Percentiles rank a stretch among this genome's conserved stretches.
Conservation (phyloP, 2,329 filamentous ascomycete genomes). For the Trichoderma citrinoviride region DNA sequence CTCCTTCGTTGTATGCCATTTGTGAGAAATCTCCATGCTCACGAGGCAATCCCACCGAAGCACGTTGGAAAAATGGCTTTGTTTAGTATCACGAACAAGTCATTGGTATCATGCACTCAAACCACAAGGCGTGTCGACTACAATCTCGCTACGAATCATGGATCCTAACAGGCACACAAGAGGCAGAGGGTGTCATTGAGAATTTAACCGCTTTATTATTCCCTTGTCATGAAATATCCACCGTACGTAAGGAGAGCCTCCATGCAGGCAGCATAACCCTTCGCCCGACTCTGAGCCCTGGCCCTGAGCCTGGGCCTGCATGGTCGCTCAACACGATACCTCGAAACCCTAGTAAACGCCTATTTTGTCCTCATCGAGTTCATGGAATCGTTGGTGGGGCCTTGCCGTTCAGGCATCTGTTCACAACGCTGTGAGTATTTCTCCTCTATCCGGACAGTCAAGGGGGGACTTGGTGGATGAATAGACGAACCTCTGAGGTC, state of each 20-base stretch:
- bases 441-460: neutral
- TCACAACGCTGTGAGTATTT: conserved; percentile 4
- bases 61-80: too few relatives aligned
- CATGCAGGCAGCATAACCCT: neutral
- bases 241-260: conserved; percentile 16
- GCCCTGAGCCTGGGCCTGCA: neutral
- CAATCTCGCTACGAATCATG: neutral
- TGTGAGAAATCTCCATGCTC: too few relatives aligned
- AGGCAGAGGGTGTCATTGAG: neutral
- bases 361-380: conserved; percentile 45
- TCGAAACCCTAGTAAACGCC: neutral
- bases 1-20: too few relatives aligned
- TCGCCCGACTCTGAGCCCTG: neutral
- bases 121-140: neutral
- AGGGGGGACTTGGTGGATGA: too few relatives aligned
- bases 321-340: conserved; percentile 1
- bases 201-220: conserved; percentile 21
- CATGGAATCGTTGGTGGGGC: conserved; percentile 52
- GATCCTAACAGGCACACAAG: neutral
- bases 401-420: conserved; percentile 53
- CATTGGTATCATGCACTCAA: neutral
- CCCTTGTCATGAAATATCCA: conserved; percentile 11
- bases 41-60: too few relatives aligned
- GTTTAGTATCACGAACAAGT: too few relatives aligned
- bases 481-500: conserved; percentile 49